Conservation (phyloP, 2,329 filamentous ascomycete genomes). For the Nakataea oryzae region DNA sequence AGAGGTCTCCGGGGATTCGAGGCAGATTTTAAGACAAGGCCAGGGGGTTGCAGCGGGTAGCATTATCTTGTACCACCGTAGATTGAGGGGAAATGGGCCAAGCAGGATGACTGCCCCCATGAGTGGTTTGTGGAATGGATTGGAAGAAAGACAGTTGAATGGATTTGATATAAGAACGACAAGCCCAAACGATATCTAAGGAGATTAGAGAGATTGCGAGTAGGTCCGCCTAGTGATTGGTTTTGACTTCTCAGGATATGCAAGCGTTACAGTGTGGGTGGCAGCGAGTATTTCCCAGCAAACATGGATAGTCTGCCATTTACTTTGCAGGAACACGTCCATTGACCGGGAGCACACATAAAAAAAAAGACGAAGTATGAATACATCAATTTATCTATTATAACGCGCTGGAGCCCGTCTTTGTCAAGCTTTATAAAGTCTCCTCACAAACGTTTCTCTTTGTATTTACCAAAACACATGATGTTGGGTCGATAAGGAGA, state of each 20-base stretch:
- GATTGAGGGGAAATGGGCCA: conserved; percentile 50
- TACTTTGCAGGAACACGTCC: too few relatives aligned
- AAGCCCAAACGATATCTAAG: too few relatives aligned
- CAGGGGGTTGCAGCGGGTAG: neutral
- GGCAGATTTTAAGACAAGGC: neutral
- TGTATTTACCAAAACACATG: neutral
- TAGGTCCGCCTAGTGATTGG: neutral
- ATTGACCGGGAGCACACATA: too few relatives aligned
- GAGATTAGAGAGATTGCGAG: neutral
- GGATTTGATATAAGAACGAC: neutral
- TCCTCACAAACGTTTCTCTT: too few relatives aligned
- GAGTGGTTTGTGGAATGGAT: neutral
- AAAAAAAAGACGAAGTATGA: too few relatives aligned
- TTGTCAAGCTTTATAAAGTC: too few relatives aligned
- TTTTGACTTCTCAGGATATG: too few relatives aligned
- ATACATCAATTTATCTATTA: too few relatives aligned
- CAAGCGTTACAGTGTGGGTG: too few relatives aligned
- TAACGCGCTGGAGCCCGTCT: too few relatives aligned
- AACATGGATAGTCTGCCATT: too few relatives aligned
- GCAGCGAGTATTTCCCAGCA: too few relatives aligned
- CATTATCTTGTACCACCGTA: conserved; percentile 20
- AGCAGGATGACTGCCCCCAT: conserved; percentile 51
- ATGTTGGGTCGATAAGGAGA: neutral
- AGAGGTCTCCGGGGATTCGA: neutral
- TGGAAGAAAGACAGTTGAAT: neutral